These are phyloP conservation scores for Mycena albidolilacea DNA, from an alignment of 768 basidiomycete species.

Conservation along the genomic window DNA sequence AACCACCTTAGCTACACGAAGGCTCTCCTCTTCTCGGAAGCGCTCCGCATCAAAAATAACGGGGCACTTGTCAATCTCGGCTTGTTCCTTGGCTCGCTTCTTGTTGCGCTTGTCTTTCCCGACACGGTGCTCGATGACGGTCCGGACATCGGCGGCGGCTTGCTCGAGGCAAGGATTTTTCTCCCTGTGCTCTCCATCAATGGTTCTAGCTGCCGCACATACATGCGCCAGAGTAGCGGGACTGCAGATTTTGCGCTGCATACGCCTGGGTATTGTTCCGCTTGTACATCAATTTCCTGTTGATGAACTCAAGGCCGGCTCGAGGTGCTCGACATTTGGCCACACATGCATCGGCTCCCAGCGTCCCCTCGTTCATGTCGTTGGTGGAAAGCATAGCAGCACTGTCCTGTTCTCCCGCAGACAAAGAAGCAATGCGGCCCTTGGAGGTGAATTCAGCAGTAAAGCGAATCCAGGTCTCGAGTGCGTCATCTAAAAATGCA, in stretches of 20 bases:
- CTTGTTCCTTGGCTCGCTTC: no score
- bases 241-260: neutral
- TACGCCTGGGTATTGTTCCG: conserved; percentile 15
- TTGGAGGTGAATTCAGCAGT: conserved; percentile 33
- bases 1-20: no score
- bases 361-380: conserved; percentile 40
- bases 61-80: no score
- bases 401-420: conserved; percentile 3
- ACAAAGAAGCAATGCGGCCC: conserved; percentile 30
- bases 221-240: neutral
- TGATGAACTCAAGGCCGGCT: conserved; percentile 23
- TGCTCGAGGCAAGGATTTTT: neutral
- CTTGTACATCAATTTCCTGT: conserved; percentile 27
- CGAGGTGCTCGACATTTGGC: conserved; percentile 11
- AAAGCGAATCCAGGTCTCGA: conserved; percentile 33
- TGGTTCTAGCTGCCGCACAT: neutral
- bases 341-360: conserved; percentile 22
- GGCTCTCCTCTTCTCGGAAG: no score
- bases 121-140: no score
- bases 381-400: conserved; percentile 41
- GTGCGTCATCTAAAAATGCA: no score
- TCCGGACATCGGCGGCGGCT: neutral
- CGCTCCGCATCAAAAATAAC: no score
- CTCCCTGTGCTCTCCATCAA: neutral
- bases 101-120: no score